Evolutionary conservation across 768 basidiomycete genomes (phyloP), one percentile per base, ranked within the genome.

Genomic region (Leccinum boreale): DNA sequence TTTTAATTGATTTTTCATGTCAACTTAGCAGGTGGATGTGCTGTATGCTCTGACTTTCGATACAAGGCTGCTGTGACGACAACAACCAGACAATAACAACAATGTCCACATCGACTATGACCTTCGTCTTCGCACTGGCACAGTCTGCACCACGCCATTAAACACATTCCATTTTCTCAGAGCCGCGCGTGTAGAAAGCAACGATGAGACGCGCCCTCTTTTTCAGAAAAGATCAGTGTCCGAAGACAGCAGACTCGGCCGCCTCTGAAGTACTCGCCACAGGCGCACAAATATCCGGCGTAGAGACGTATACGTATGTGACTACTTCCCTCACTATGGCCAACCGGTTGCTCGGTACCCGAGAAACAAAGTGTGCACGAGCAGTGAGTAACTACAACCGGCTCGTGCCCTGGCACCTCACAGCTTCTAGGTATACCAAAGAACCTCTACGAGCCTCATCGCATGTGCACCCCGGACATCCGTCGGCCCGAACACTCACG

Each of bases 351-450:
- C 75, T 39, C 82, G 84, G 19, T 97, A 94, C 73, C 82, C 84
- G 28, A 78, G 95, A 66, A 97, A 97, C 72, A 98, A 97, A 81
- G 93, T 97, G 61, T 81, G 89, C 68, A 97, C 94, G 44, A 90
- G 89, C 63, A 96, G 92, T 93, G 73, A 76, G 89, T 84, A 36
- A 17, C 12, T 44, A 36, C 51, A 28, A 45, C 26, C 26, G 3
- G 4, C 15, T 29, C 23, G 5, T 35, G 1, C 35, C 9, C n/a
- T 24, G 42, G 0, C 39, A 5, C 21, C 61, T 59, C 60, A 48
- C 33, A 33, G 3, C 9, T 19, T 24, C 8, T 67, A 94, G 92
- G 95, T 74, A 96, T 98, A 46, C 95, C 95, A 11, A 94, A 92
- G 81, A 97, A 98, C 69, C 74, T 98, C 62, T 92, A 86, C 63